A percentile compares a stretch with the other conserved stretches of the same genome.
phyloP scores from a whole-genome alignment of 2,329 filamentous ascomycete species.

The Diaporthe australafricana region DNA sequence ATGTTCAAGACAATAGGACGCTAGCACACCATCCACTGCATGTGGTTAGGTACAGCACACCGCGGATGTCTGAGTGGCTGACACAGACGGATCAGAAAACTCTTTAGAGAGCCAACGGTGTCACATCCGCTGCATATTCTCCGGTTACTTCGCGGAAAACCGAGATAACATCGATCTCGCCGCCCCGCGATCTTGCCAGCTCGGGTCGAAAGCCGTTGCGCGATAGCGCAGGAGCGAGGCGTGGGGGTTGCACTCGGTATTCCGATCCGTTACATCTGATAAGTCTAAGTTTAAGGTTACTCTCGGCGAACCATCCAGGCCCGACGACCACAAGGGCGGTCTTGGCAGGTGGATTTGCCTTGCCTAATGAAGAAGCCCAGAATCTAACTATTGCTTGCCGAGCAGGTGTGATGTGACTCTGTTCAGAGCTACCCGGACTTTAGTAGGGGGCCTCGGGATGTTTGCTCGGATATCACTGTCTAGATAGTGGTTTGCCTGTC shows the following conservation, averaged over 20 bases:
- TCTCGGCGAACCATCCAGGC: not conserved
- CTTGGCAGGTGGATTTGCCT: not conserved
- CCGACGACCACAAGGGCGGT: not conserved
- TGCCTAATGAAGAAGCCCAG: constrained; percentile 8
- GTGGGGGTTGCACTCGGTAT: constrained; percentile 22
- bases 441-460: not conserved
- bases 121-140: not conserved
- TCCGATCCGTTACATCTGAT: constrained; percentile 20
- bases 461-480: not conserved
- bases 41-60: too few species aligned
- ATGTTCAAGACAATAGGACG: too few species aligned
- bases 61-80: too few species aligned
- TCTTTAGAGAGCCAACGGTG: not conserved
- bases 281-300: constrained; percentile 20
- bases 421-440: not conserved
- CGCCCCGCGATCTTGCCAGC: not conserved
- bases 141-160: not conserved
- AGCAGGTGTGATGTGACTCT: not conserved
- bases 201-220: not conserved
- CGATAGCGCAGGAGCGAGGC: not conserved
- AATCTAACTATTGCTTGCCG: constrained; percentile 14
- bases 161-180: constrained; percentile 10
- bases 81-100: too few species aligned
- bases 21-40: too few species aligned
- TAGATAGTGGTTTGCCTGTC: not conserved